These are phyloP conservation scores for Xerocomus minutiporus DNA, from an alignment of 1,284 basidiomycete species.

Conservation along the genomic window DNA sequence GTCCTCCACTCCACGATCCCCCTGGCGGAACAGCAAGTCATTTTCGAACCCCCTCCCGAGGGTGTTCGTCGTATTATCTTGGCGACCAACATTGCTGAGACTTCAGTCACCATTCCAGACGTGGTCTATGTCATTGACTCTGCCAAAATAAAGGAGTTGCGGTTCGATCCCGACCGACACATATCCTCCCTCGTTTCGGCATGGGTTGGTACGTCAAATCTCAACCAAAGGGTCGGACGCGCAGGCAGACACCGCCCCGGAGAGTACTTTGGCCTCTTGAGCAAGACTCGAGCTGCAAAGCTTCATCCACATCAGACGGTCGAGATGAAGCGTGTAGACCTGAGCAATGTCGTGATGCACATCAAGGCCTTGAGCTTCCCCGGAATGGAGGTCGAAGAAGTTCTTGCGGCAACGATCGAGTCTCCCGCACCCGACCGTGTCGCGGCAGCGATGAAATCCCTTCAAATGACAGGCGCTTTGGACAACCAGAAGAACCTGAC, in stretches of 20 bases:
- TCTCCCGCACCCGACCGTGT: conserved; percentile 83
- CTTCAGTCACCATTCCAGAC: conserved; percentile 93
- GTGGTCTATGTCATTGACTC: conserved; percentile 94
- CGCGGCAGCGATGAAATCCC: conserved; percentile 73
- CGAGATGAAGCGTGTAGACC: conserved; percentile 93
- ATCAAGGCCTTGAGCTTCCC: conserved; percentile 96
- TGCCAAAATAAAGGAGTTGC: conserved; percentile 86
- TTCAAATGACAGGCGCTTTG: conserved; percentile 87
- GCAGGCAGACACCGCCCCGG: conserved; percentile 91
- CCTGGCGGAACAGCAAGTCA: conserved; percentile 83
- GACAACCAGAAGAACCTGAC: conserved; percentile 79
- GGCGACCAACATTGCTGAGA: conserved; percentile 96
- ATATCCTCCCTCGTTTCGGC: conserved; percentile 85
- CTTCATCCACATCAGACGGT: conserved; percentile 86
- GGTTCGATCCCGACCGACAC: conserved; percentile 88
- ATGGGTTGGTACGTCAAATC: conserved; percentile 91
- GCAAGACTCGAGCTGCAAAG: conserved; percentile 56
- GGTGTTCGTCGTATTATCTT: conserved; percentile 87
- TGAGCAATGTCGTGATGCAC: conserved; percentile 93
- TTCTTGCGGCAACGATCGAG: conserved; percentile 83
- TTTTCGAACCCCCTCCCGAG: conserved; percentile 76
- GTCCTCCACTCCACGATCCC: conserved; percentile 90
- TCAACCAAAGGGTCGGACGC: conserved; percentile 91
- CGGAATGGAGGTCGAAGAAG: conserved; percentile 82
- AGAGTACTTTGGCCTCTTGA: conserved; percentile 87